A percentile compares a stretch with the other conserved stretches of the same genome.
Conservation (phyloP, 305 asterid species). For the Stenogyne calaminthoides region DNA sequence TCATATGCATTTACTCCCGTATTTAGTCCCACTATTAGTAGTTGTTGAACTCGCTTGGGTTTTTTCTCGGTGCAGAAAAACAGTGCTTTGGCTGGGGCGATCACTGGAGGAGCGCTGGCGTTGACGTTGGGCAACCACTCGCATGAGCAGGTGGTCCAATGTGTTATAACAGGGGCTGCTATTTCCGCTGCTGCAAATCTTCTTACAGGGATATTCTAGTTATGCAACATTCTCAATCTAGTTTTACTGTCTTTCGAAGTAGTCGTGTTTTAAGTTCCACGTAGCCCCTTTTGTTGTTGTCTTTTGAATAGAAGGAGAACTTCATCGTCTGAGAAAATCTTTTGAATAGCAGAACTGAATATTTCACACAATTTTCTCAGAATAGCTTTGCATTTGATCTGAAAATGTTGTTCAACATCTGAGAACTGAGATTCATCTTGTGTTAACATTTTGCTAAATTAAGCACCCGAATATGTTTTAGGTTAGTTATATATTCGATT, state of each 20-base stretch:
- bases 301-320: background rate
- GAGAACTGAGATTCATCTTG: background rate
- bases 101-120: conserved; percentile 84
- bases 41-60: too few species aligned
- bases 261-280: background rate
- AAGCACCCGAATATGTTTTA: background rate
- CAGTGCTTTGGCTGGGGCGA: conserved; percentile 81
- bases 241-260: background rate
- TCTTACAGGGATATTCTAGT: conserved; percentile 69
- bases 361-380: background rate
- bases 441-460: background rate
- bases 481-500: too few species aligned
- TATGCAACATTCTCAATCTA: conserved; percentile 6
- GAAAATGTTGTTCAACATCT: background rate
- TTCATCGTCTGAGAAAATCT: background rate
- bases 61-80: conserved; percentile 53
- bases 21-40: too few species aligned
- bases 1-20: too few species aligned
- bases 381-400: background rate
- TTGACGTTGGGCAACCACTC: conserved; percentile 60
- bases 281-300: background rate
- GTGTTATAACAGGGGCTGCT: conserved; percentile 86
- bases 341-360: background rate
- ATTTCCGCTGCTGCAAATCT: conserved; percentile 88
- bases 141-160: conserved; percentile 77